A percentile compares a stretch with the other conserved stretches of the same genome.
Evolutionary conservation across 768 basidiomycete species (phyloP).

Genomic region (Dacryopinax primogenitus): DNA sequence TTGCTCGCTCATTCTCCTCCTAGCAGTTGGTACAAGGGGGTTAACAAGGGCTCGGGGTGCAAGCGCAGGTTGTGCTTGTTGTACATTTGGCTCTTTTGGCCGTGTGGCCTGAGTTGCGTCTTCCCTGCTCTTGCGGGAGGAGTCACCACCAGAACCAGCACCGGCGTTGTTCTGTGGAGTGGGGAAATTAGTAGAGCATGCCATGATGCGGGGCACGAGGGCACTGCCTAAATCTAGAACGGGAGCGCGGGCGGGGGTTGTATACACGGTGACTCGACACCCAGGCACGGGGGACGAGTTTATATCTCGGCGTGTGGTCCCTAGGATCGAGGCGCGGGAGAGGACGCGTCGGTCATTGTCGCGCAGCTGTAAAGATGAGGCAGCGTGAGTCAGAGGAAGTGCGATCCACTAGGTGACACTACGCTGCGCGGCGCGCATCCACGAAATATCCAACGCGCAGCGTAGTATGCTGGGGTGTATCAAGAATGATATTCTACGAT

Average conservation of each 20-base stretch:
- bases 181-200: background rate
- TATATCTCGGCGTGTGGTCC: background rate
- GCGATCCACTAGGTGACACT: background rate
- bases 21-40: background rate
- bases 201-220: background rate
- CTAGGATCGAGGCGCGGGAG: background rate
- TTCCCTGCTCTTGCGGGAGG: background rate
- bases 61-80: background rate
- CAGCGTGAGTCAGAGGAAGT: background rate
- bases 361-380: conserved; percentile 4
- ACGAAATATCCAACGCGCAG: conserved; percentile 2
- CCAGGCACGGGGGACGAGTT: background rate
- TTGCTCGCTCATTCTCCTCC: conserved; percentile 6
- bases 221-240: no score
- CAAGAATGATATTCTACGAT: background rate
- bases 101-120: no score
- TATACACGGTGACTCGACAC: background rate
- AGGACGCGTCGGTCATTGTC: conserved; percentile 1
- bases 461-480: background rate
- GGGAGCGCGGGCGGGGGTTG: background rate
- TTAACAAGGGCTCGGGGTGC: background rate
- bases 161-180: background rate
- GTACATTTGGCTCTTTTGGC: background rate
- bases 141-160: background rate
- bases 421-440: background rate